phyloP scores from a whole-genome alignment of 257 asterid genomes.

The Solanum piurae region DNA sequence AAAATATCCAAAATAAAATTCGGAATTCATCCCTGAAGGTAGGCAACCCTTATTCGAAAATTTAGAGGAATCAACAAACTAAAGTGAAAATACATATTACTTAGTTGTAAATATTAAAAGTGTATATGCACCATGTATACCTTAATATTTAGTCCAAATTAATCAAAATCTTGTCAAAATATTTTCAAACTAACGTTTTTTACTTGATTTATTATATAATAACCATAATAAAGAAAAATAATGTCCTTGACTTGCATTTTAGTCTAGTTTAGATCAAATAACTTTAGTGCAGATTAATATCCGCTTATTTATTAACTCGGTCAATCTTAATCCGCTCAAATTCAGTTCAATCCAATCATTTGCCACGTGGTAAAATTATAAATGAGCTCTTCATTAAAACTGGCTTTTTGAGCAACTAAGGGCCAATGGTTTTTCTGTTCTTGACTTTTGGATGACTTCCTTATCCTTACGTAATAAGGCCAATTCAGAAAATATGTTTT shows the following conservation, averaged over 20 bases:
- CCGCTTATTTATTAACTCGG: no score
- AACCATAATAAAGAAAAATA: neutral
- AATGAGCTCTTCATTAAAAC: neutral
- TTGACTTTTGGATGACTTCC: neutral
- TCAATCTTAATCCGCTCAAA: neutral
- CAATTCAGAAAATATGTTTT: neutral
- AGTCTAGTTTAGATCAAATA: no score
- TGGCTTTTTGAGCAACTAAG: neutral
- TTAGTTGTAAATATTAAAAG: neutral
- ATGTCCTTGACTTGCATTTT: neutral
- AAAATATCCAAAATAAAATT: no score
- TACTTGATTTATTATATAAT: no score
- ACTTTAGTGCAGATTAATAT: no score
- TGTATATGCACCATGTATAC: neutral
- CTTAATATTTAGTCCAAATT: no score
- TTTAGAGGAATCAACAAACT: neutral
- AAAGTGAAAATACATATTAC: neutral
- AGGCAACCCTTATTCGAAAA: neutral
- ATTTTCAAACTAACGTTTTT: no score
- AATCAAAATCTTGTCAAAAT: no score
- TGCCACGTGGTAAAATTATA: neutral
- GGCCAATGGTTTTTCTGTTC: neutral
- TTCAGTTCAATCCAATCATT: no score
- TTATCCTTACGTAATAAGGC: neutral
- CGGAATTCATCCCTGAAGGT: neutral